Conservation (phyloP, 495 filamentous ascomycete genomes). For the Penicillium angulare region DNA sequence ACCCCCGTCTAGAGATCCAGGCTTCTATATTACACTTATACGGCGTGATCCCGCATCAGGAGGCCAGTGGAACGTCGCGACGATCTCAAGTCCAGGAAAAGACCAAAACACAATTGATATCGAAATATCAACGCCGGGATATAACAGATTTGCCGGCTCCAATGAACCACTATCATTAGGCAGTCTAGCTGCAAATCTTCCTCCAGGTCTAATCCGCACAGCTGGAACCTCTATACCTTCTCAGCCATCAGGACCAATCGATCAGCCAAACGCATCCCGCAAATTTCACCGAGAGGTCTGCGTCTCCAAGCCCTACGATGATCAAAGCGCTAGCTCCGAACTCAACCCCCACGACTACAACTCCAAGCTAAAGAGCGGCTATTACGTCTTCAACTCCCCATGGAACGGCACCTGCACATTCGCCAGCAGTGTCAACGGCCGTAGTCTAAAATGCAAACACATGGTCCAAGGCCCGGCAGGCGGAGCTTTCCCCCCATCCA, state of each 20-base stretch:
- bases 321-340: conserved; percentile 2
- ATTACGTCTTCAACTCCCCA: conserved; percentile 69
- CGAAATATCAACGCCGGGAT: conserved; percentile 61
- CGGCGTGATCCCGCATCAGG: conserved; percentile 78
- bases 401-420: conserved; percentile 88
- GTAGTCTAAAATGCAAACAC: conserved; percentile 77
- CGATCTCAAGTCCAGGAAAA: conserved; percentile 49
- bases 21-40: conserved; percentile 78
- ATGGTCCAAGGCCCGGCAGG: conserved; percentile 31
- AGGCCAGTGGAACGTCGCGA: conserved; percentile 87
- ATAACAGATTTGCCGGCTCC: conserved; percentile 54
- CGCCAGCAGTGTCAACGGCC: conserved; percentile 67
- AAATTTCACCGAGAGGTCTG: conserved; percentile 41
- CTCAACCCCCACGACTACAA: conserved; percentile 13
- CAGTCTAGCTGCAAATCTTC: conserved; percentile 30
- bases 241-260: conserved; percentile 11
- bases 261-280: conserved; percentile 24
- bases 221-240: conserved; percentile 15
- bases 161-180: conserved; percentile 35
- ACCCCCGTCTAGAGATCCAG: conserved; percentile 12
- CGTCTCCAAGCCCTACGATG: conserved; percentile 32
- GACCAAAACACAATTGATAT: conserved; percentile 51
- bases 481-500: neutral
- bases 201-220: conserved; percentile 15
- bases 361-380: conserved; percentile 46